Evolutionary conservation across 768 basidiomycete species (phyloP).

Genomic region (Tulasnella sp.): DNA sequence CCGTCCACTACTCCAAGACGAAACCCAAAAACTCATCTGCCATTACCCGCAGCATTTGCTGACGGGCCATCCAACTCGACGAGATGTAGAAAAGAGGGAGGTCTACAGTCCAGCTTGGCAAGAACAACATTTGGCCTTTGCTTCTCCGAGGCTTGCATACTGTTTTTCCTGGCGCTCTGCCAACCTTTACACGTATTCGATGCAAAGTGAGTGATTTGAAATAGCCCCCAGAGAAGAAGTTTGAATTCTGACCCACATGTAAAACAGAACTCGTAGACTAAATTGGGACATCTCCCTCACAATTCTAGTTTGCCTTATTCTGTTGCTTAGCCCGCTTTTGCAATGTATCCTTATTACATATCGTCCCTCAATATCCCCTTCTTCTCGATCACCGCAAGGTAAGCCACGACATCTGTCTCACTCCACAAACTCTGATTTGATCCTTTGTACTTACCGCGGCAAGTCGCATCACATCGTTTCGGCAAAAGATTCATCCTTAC

Average conservation of each 20-base stretch:
- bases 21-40: background rate
- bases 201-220: slow-evolving; percentile 34
- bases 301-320: slow-evolving; percentile 44
- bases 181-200: slow-evolving; percentile 48
- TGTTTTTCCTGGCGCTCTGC: slow-evolving; percentile 61
- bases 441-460: no score
- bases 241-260: background rate
- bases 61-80: slow-evolving; percentile 23
- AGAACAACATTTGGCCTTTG: slow-evolving; percentile 51
- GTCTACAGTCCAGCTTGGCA: slow-evolving; percentile 42
- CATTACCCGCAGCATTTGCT: slow-evolving; percentile 29
- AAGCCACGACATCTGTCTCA: no score
- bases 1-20: slow-evolving; percentile 25
- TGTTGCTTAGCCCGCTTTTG: slow-evolving; percentile 52
- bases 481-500: no score
- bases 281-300: slow-evolving; percentile 59
- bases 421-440: no score
- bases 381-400: no score
- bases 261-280: slow-evolving; percentile 42
- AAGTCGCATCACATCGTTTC: no score
- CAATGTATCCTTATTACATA: slow-evolving; percentile 23
- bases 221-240: background rate
- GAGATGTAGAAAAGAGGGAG: slow-evolving; percentile 8
- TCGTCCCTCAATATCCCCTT: slow-evolving; percentile 9
- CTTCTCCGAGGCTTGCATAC: slow-evolving; percentile 60